These are phyloP conservation scores for Hevea brasiliensis DNA, from an alignment of 345 rosid genomes.

Conservation along the genomic window DNA sequence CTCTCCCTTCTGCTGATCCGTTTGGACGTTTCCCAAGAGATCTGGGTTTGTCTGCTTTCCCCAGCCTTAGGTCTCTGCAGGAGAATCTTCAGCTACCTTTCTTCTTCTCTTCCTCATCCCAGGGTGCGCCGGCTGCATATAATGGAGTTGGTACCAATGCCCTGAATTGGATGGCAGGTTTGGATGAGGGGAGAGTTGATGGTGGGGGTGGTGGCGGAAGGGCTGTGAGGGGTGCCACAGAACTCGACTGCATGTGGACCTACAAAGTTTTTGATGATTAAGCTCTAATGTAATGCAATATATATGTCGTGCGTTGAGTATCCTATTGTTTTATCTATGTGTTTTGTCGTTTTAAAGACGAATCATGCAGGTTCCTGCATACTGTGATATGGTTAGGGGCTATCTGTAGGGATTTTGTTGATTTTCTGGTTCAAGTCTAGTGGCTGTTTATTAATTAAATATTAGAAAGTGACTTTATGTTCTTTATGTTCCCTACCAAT, in stretches of 20 bases:
- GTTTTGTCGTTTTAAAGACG: too few species aligned
- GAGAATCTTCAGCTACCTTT: conserved; percentile 73
- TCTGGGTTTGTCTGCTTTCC: conserved; percentile 41
- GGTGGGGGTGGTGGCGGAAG: conserved; percentile 33
- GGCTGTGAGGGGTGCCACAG: conserved; percentile 44
- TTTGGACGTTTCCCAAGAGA: conserved; percentile 31
- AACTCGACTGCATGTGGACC: conserved; percentile 82
- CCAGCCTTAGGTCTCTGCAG: conserved; percentile 75
- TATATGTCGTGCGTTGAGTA: too few species aligned
- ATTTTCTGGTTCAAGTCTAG: too few species aligned
- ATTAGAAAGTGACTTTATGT: too few species aligned
- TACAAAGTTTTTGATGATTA: too few species aligned
- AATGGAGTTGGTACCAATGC: conserved; percentile 7
- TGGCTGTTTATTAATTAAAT: too few species aligned
- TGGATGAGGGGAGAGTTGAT: conserved; percentile 27
- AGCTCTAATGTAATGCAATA: too few species aligned
- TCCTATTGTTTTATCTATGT: too few species aligned
- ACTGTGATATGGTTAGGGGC: too few species aligned
- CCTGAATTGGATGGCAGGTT: conserved; percentile 37
- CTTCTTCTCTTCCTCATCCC: conserved; percentile 35
- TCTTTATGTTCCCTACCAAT: too few species aligned
- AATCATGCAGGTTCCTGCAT: too few species aligned
- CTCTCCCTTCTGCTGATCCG: not conserved
- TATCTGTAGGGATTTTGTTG: too few species aligned
- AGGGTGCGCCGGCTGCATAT: conserved; percentile 24